Evolutionary conservation across 2,329 filamentous ascomycete genomes (phyloP).

Genomic region (Verticillium isaacii): DNA sequence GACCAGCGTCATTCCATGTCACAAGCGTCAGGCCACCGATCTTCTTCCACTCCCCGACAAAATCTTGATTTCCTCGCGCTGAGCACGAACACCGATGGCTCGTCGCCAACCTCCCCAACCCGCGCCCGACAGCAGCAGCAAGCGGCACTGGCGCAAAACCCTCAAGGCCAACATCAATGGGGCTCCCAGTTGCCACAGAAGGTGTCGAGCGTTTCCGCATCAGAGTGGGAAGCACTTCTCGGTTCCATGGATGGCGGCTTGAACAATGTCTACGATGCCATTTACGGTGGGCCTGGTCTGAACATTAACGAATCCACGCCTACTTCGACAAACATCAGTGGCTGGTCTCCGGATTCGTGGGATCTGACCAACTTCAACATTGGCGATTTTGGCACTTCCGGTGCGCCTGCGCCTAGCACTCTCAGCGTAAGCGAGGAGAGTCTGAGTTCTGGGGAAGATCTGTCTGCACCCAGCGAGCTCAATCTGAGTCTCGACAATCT

Average conservation of each 20-base stretch:
- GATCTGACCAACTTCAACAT: slow-evolving; percentile 47
- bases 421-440: slow-evolving; percentile 55
- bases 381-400: slow-evolving; percentile 38
- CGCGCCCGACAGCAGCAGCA: slow-evolving; percentile 35
- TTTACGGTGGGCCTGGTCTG: slow-evolving; percentile 61
- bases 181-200: slow-evolving; percentile 32
- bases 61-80: slow-evolving; percentile 59
- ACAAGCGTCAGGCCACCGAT: slow-evolving; percentile 27
- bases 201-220: slow-evolving; percentile 46
- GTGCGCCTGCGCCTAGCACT: slow-evolving; percentile 45
- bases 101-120: slow-evolving; percentile 43
- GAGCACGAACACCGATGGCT: slow-evolving; percentile 38
- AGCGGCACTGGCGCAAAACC: slow-evolving; percentile 7
- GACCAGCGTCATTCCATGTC: slow-evolving; percentile 45
- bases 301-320: slow-evolving; percentile 41
- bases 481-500: slow-evolving; percentile 24
- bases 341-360: slow-evolving; percentile 56
- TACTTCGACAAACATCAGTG: slow-evolving; percentile 28
- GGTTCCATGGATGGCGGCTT: slow-evolving; percentile 75
- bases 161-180: slow-evolving; percentile 27
- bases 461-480: slow-evolving; percentile 32
- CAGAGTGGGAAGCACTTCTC: slow-evolving; percentile 80
- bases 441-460: slow-evolving; percentile 48
- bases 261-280: slow-evolving; percentile 79
- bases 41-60: slow-evolving; percentile 26